Percentiles rank a stretch among this genome's conserved stretches.
phyloP scores from a whole-genome alignment of 176 grass and related monocot species.

The Triticum dicoccoides region DNA sequence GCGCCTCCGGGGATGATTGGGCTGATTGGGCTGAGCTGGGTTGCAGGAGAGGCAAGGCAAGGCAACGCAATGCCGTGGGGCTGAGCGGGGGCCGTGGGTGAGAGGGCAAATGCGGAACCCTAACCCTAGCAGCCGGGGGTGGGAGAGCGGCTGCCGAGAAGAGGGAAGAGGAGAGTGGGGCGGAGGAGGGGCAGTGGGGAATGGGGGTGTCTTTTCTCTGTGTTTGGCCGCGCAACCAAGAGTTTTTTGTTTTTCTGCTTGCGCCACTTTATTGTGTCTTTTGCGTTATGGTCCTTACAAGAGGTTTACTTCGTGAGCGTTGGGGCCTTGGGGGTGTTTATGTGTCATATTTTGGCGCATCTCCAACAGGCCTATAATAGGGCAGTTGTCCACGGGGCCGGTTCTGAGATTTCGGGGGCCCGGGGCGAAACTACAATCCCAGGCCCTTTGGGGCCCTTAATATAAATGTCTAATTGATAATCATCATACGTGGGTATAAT shows the following conservation, averaged over 20 bases:
- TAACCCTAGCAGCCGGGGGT: conserved; percentile 30
- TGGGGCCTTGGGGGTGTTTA: neutral
- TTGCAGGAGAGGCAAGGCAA: conserved; percentile 9
- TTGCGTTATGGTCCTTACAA: neutral
- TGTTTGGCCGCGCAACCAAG: neutral
- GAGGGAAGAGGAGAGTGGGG: neutral
- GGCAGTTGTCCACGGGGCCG: too few relatives aligned
- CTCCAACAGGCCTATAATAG: too few relatives aligned
- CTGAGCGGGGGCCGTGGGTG: neutral
- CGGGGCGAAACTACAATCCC: too few relatives aligned
- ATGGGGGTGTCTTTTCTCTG: conserved; percentile 12
- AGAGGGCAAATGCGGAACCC: conserved; percentile 30
- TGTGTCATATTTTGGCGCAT: neutral
- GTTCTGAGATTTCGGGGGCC: too few relatives aligned
- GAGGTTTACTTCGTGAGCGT: neutral
- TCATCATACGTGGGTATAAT: too few relatives aligned
- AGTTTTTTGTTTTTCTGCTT: neutral
- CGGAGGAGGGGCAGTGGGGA: neutral
- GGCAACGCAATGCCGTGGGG: conserved; percentile 2
- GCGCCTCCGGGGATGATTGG: neutral
- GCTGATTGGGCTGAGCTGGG: neutral
- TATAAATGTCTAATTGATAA: too few relatives aligned
- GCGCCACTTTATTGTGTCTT: neutral
- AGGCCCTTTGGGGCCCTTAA: too few relatives aligned
- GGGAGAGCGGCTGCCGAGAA: neutral